Evolutionary conservation across 768 basidiomycete genomes (phyloP), one percentile per base, ranked within the genome.

Genomic region (Amylocystis lapponica): DNA sequence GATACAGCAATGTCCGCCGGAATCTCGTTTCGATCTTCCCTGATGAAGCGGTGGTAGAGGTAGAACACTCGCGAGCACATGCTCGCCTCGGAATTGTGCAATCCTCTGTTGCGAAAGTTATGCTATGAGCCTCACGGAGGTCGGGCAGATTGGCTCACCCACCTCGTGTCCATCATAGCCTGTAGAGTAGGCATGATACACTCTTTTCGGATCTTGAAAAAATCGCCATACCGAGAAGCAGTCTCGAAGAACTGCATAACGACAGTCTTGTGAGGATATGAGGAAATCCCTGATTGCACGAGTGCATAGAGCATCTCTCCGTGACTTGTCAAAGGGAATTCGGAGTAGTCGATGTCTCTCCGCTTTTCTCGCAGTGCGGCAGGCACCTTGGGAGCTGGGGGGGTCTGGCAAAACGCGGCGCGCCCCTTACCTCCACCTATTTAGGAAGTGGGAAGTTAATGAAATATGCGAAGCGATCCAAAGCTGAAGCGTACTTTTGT

Each of bases 161-260:
- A 93, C 93, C 89, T 75, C 46, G 63, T 45, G 55, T 86, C 90
- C 21, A 98, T 75, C 75, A 99, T 88, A 10, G 87, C 87, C 54
- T 92, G 85, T 25, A 99, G 68, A 2, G 89, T 78, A 2, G 90
- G 88, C 53, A 89, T 71, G 40, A 97, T 88, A 53, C 83, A 89
- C 44, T 90, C 86, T 54, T 84, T 88, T 49, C 91, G 81, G 19
- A 93, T 82, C 63, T 88, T 92, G 81, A 97, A 98, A 62, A 99
- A 98, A 55, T 98, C 96, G 27, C 81, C 78, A 59, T 98, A 99
- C 36, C 96, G 79, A n/a, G 88, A 78, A 10, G 76, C 77, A 4
- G 88, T 86, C 65, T 99, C 96, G 51, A 97, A 97, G 63, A 89
- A 93, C 57, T 95, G 92, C 63, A 94, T 72, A 7, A 78, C 71